These are phyloP conservation scores for Ophiostoma australiae DNA, from an alignment of 2,329 filamentous ascomycete species.

Conservation along the genomic window DNA sequence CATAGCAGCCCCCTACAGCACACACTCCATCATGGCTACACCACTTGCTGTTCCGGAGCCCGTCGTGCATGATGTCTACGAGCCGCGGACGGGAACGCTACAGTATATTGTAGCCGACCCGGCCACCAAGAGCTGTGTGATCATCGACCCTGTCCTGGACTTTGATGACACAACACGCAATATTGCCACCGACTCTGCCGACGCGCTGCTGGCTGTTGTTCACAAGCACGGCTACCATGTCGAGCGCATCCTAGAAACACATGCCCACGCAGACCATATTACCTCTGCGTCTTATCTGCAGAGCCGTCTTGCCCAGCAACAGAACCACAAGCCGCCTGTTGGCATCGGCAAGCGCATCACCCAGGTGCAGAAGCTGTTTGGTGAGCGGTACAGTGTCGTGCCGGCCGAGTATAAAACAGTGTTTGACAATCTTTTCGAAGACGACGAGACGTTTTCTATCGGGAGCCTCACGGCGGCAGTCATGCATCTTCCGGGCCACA, in stretches of 20 bases:
- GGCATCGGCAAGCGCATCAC: constrained; percentile 53
- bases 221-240: constrained; percentile 44
- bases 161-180: constrained; percentile 42
- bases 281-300: constrained; percentile 57
- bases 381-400: constrained; percentile 44
- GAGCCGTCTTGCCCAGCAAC: constrained; percentile 35
- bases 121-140: constrained; percentile 43
- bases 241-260: constrained; percentile 55
- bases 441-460: constrained; percentile 50
- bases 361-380: constrained; percentile 49
- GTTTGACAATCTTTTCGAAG: constrained; percentile 51
- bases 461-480: constrained; percentile 44
- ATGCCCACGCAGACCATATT: constrained; percentile 57
- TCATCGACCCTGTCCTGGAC: constrained; percentile 60
- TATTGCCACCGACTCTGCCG: constrained; percentile 50
- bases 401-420: constrained; percentile 40
- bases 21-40: neutral
- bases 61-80: constrained; percentile 39
- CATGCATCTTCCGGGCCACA: constrained; percentile 56
- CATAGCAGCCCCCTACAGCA: neutral
- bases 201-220: constrained; percentile 45
- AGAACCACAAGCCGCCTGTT: constrained; percentile 39
- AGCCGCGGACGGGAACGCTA: constrained; percentile 47
- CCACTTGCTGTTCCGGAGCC: constrained; percentile 31
- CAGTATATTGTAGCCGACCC: constrained; percentile 58